Evolutionary conservation across 805 yeast species (phyloP).

Genomic region (Debaryomyces prosopidis): DNA sequence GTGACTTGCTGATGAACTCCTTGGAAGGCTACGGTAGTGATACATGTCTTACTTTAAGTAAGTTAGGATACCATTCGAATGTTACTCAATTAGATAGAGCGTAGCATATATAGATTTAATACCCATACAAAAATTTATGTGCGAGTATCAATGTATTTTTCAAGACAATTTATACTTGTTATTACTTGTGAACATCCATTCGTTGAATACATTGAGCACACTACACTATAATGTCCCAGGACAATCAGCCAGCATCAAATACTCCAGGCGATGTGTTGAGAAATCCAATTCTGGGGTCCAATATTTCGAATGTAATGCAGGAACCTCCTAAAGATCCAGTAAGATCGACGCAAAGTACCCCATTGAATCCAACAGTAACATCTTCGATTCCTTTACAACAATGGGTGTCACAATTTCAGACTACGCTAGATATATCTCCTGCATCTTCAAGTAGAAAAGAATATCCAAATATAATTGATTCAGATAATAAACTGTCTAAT

Average conservation of each 20-base stretch:
- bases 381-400: slow-evolving; percentile 8
- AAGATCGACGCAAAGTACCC: background rate
- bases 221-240: background rate
- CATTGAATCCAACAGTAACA: background rate
- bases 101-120: slow-evolving; percentile 16
- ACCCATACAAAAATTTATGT: background rate
- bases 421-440: slow-evolving; percentile 21
- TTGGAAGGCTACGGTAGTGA: slow-evolving; percentile 93
- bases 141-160: background rate
- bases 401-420: slow-evolving; percentile 33
- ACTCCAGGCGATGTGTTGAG: background rate
- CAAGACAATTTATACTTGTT: too few relatives aligned
- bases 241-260: background rate
- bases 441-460: slow-evolving; percentile 3
- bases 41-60: slow-evolving; percentile 74
- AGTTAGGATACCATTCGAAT: slow-evolving; percentile 68
- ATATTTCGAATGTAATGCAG: background rate
- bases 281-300: background rate
- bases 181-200: background rate
- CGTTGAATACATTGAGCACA: too few relatives aligned
- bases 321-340: background rate
- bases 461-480: slow-evolving; percentile 3
- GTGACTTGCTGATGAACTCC: slow-evolving; percentile 77
- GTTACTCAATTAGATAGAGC: slow-evolving; percentile 74
- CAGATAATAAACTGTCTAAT: background rate